Evolutionary conservation across 805 yeast genomes (phyloP).

Genomic region (Candida boidinii): DNA sequence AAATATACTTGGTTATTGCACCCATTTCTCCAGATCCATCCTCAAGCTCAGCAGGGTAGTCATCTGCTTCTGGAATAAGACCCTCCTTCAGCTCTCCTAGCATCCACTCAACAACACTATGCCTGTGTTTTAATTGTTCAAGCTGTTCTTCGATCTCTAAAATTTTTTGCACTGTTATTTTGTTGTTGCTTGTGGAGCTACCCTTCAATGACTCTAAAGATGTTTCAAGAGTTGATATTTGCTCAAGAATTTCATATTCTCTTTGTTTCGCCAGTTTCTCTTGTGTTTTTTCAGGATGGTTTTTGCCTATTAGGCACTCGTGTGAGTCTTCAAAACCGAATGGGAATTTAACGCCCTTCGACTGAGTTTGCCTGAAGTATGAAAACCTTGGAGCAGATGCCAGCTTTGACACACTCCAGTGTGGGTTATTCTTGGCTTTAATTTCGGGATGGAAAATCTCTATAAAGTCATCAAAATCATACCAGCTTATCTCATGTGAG

Average conservation of each 20-base stretch:
- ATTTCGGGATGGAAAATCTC: constrained; percentile 54
- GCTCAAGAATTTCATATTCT: constrained; percentile 28
- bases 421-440: constrained; percentile 26
- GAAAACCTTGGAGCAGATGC: constrained; percentile 49
- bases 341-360: constrained; percentile 36
- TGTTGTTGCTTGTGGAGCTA: constrained; percentile 3
- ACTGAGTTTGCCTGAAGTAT: constrained; percentile 45
- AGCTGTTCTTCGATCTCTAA: constrained; percentile 16
- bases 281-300: constrained; percentile 51
- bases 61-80: constrained; percentile 17
- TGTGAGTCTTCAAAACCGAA: constrained; percentile 60
- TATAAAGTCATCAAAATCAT: constrained; percentile 64
- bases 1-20: background rate
- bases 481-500: constrained; percentile 39
- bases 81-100: constrained; percentile 18
- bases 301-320: constrained; percentile 48
- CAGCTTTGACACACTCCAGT: constrained; percentile 44
- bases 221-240: constrained; percentile 23
- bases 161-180: constrained; percentile 7
- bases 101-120: constrained; percentile 15
- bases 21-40: constrained; percentile 12
- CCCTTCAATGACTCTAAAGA: constrained; percentile 14
- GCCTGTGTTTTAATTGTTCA: constrained; percentile 23
- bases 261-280: constrained; percentile 32
- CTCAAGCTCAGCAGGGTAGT: constrained; percentile 12